These are phyloP conservation scores for Trifolium dubium DNA, from an alignment of 306 rosid genomes.

Conservation along the genomic window DNA sequence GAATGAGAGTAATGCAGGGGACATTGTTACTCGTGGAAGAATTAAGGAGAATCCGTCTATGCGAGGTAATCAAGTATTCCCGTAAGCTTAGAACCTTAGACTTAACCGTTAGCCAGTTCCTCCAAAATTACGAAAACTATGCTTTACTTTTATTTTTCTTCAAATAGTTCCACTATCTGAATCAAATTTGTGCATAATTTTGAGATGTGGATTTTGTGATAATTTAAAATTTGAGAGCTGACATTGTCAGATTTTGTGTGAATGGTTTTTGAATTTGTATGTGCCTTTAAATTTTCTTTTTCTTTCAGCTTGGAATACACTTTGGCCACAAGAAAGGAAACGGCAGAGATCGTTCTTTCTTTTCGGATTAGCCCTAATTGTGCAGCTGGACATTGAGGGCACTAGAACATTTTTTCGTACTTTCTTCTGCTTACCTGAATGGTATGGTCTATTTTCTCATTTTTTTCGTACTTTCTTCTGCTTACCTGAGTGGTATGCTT, in stretches of 20 bases:
- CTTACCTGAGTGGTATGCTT: constrained; percentile 56
- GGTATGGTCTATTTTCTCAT: constrained; percentile 61
- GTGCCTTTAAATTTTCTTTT: constrained; percentile 23
- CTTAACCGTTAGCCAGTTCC: not conserved
- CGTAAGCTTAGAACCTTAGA: constrained; percentile 34
- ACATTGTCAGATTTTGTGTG: not conserved
- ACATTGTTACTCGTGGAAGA: constrained; percentile 41
- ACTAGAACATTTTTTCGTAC: constrained; percentile 88
- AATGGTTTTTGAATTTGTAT: not conserved
- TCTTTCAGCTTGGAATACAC: constrained; percentile 86
- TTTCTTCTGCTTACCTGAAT: constrained; percentile 85
- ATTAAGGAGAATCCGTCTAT: constrained; percentile 66
- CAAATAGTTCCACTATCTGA: not conserved
- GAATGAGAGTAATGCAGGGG: constrained; percentile 57
- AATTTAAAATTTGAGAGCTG: constrained; percentile 28
- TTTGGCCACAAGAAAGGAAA: constrained; percentile 97
- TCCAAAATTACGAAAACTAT: constrained; percentile 6
- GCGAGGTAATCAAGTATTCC: constrained; percentile 65
- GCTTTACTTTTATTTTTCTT: constrained; percentile 21
- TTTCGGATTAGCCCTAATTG: constrained; percentile 86
- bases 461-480: constrained; percentile 80
- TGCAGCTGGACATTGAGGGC: constrained; percentile 87
- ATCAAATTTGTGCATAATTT: constrained; percentile 13
- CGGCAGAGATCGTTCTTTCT: constrained; percentile 96
- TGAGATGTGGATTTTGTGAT: constrained; percentile 8